A percentile compares a stretch with the other conserved stretches of the same genome.
Evolutionary conservation across 495 filamentous ascomycete genomes (phyloP).

Genomic region (Penicillium roqueforti): DNA sequence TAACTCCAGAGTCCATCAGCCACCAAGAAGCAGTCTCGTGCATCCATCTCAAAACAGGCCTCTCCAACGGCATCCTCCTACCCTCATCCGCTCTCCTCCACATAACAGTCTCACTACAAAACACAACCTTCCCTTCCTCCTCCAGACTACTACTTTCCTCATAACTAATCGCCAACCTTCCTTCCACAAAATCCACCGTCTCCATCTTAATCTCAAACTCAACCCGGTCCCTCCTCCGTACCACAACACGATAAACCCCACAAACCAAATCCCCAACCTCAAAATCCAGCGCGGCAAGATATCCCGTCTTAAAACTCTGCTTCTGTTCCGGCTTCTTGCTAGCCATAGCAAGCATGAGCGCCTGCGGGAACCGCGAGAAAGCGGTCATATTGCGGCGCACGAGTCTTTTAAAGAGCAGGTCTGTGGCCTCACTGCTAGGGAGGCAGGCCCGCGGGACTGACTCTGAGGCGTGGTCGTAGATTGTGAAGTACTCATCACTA

Average conservation of each 20-base stretch:
- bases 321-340: slow-evolving; percentile 12
- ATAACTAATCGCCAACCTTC: slow-evolving; percentile 27
- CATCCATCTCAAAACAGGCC: slow-evolving; percentile 23
- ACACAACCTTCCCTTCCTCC: slow-evolving; percentile 17
- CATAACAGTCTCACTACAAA: slow-evolving; percentile 34
- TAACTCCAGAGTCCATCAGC: slow-evolving; percentile 37
- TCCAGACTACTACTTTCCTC: not conserved
- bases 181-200: slow-evolving; percentile 20
- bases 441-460: slow-evolving; percentile 21
- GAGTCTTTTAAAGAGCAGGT: slow-evolving; percentile 25
- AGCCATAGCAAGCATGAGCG: slow-evolving; percentile 21
- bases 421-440: slow-evolving; percentile 9
- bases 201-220: slow-evolving; percentile 31
- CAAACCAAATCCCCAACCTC: slow-evolving; percentile 32
- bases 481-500: slow-evolving; percentile 17
- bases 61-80: slow-evolving; percentile 30
- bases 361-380: slow-evolving; percentile 32
- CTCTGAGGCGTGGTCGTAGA: slow-evolving; percentile 27
- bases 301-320: slow-evolving; percentile 21
- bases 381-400: slow-evolving; percentile 35
- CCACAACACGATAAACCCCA: slow-evolving; percentile 29
- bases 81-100: slow-evolving; percentile 26
- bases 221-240: slow-evolving; percentile 23
- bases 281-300: slow-evolving; percentile 30
- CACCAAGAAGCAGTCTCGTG: slow-evolving; percentile 40